Base-by-base conservation (phyloP, 768 basidiomycete species). In the Leccinum imitatum region DNA sequence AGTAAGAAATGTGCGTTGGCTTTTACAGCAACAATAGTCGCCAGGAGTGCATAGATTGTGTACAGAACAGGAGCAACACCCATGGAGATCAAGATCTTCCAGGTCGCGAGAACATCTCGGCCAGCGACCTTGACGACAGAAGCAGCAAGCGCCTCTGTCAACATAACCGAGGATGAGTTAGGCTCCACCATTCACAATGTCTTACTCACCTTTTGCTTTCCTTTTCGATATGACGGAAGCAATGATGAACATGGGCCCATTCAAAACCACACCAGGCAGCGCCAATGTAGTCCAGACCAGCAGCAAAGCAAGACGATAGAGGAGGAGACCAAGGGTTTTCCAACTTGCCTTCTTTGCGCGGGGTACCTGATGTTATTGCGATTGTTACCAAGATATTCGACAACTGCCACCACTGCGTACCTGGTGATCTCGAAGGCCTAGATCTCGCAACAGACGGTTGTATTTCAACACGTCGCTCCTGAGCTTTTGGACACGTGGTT, bases 31-130 rank as follows among this genome's bases (percentile, higher is more conserved):
- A 94, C 73, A 21, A 86, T 62, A 17, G 89, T 89, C 17, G 93
- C 92, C 30, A 94, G 71, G 68, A 89, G 75, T 30, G 93, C 91
- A 74, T 97, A 98, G 65, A 91, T 75, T 4, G 83, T 72, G 77
- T 96, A 98, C 39, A 98, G 76, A 6, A 95, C 78, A 10, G 96
- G 96, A 5, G 93, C 89, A 44, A 91, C 79, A n/a, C 88, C 96
- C 57, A 98, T 78, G 3, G 93, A 95, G 57, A 98, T 93, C 31
- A 98, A 82, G 35, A 98, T 87, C 73, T 98, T 98, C 96, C 96
- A 98, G 5, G 95, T 95, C 1, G 93, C 95, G 17, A 98, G 79
- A n/a, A 98, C 96, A 67, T 98, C 96, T 44, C 92, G 84, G n/a
- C 88, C 96, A 19, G 92, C 92, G 54, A 98, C 86, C 76, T 98